Evolutionary conservation across 1,284 basidiomycete genomes (phyloP).

Genomic region (Exsudoporus floridanus): DNA sequence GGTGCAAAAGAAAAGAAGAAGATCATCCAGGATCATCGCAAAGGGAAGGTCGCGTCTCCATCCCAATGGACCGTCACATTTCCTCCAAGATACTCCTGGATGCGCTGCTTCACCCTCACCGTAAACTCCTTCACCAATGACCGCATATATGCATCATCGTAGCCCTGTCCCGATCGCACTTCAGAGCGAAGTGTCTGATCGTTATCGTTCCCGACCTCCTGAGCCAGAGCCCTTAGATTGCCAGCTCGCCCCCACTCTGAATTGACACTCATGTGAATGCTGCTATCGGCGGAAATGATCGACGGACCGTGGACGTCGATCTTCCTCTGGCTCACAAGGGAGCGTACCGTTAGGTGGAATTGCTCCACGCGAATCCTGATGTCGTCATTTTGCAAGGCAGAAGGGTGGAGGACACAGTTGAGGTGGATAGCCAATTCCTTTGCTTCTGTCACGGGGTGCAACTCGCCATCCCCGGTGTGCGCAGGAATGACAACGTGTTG

Average conservation of each 20-base stretch:
- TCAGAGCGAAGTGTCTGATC: slow-evolving; percentile 6
- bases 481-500: background rate
- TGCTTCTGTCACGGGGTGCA: background rate
- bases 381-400: slow-evolving; percentile 1
- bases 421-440: slow-evolving; percentile 11
- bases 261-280: slow-evolving; percentile 9
- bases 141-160: slow-evolving; percentile 1
- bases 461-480: background rate
- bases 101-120: slow-evolving; percentile 3
- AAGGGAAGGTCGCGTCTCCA: slow-evolving; percentile 13
- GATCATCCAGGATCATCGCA: background rate
- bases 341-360: slow-evolving; percentile 14
- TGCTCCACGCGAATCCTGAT: background rate
- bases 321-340: slow-evolving; percentile 3
- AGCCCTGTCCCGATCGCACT: slow-evolving; percentile 4
- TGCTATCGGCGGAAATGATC: slow-evolving; percentile 3
- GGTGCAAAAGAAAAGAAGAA: background rate
- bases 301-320: slow-evolving; percentile 10
- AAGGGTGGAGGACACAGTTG: slow-evolving; percentile 4
- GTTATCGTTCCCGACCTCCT: background rate
- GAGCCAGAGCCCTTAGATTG: slow-evolving; percentile 3
- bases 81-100: slow-evolving; percentile 6
- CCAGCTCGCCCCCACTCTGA: slow-evolving; percentile 1
- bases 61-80: slow-evolving; percentile 3
- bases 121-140: background rate